Evolutionary conservation across 305 asterid species (phyloP).

Genomic region (Ilex paraguariensis): DNA sequence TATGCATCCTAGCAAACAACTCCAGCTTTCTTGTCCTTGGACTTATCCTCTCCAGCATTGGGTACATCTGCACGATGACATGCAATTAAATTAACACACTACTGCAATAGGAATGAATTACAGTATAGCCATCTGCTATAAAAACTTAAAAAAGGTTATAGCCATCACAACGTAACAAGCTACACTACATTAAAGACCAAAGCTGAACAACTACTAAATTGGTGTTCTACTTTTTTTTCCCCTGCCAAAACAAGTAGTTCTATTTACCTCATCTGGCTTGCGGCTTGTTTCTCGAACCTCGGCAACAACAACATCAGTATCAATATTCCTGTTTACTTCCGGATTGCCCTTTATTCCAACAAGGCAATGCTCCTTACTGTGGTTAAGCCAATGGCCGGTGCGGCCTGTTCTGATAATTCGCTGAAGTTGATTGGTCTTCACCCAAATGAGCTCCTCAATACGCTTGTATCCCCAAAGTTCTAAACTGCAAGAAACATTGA

Average conservation of each 20-base stretch:
- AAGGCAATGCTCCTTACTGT: slow-evolving; percentile 99
- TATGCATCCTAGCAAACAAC: slow-evolving; percentile 96
- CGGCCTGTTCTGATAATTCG: slow-evolving; percentile 98
- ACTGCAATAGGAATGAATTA: too few relatives aligned
- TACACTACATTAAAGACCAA: too few relatives aligned
- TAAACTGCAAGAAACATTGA: slow-evolving; percentile 49
- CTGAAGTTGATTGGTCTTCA: slow-evolving; percentile 98
- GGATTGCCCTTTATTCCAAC: slow-evolving; percentile 99
- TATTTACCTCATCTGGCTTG: slow-evolving; percentile 90
- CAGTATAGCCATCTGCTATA: too few relatives aligned
- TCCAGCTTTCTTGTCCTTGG: slow-evolving; percentile 97
- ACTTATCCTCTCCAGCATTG: slow-evolving; percentile 93
- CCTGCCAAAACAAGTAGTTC: too few relatives aligned
- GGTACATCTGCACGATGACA: slow-evolving; percentile 63
- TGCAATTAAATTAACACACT: slow-evolving; percentile 11
- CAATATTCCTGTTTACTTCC: slow-evolving; percentile 93
- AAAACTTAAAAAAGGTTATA: too few relatives aligned
- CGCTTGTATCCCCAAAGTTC: slow-evolving; percentile 99
- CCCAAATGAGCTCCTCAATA: slow-evolving; percentile 98
- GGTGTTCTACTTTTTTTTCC: background rate
- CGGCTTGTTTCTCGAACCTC: slow-evolving; percentile 99
- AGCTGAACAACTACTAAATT: too few relatives aligned
- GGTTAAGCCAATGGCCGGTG: slow-evolving; percentile 99
- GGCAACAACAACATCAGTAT: slow-evolving; percentile 98
- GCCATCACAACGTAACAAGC: too few relatives aligned